A percentile compares a stretch with the other conserved stretches of the same genome.
Evolutionary conservation across 176 grass and related monocot species (phyloP).

Genomic region (Ensete glaucum): DNA sequence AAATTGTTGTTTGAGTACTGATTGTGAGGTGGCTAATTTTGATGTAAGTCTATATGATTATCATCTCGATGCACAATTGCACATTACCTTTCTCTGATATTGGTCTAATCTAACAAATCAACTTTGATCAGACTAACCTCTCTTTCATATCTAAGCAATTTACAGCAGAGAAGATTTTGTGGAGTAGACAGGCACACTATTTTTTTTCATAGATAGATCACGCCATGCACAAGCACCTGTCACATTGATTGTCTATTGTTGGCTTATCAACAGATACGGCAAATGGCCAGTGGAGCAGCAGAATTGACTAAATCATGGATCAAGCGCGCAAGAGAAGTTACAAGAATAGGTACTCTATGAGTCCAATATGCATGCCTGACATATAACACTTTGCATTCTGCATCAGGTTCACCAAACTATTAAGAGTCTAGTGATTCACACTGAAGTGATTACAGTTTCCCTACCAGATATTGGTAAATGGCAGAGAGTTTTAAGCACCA

Average conservation of each 20-base stretch:
- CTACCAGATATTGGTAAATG: no score
- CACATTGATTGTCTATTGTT: constrained; percentile 22
- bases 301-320: constrained; percentile 63
- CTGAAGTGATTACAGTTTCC: no score
- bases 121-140: no score
- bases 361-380: background rate
- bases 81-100: no score
- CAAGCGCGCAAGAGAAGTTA: constrained; percentile 54
- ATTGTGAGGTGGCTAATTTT: background rate
- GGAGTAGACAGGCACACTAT: background rate
- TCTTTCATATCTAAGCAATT: background rate
- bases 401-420: no score
- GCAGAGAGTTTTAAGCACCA: no score
- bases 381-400: background rate
- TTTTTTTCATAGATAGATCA: background rate
- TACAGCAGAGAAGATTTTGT: background rate
- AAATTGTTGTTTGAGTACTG: no score
- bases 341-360: constrained; percentile 41
- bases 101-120: no score
- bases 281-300: constrained; percentile 59
- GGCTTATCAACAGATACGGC: constrained; percentile 44
- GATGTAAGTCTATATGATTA: background rate
- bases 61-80: no score
- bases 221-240: background rate
- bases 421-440: no score